Evolutionary conservation across 148 eudicot species (phyloP), one percentile per base, ranked within the genome.

Genomic region (Cornus florida): DNA sequence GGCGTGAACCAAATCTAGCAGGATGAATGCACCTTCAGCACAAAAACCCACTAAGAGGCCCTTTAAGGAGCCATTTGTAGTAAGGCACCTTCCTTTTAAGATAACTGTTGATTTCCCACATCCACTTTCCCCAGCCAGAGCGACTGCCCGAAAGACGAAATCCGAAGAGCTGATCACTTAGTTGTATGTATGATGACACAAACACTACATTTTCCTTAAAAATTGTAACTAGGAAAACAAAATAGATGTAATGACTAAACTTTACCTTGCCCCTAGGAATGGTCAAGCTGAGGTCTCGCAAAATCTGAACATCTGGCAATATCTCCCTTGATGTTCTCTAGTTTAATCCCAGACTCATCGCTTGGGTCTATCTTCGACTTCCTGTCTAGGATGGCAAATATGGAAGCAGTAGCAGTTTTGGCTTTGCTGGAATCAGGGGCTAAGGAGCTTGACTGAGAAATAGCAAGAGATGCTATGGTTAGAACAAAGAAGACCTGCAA

Each of bases 121-220:
- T 59, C 97, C 97, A 79, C 97, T 92, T 78, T 92, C 97, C 67
- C 97, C 97, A 68, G 91, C 97, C 9, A 92, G 77, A 74, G 94
- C 97, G 65, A 92, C 89, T 2, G 90, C 83, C 94, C 90, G 83
- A 19, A 70, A 59, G 31, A 69, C n/a, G 23, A 43, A 22, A 69
- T 41, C 46, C 46, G 5, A 41, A 41, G 46, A 41, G 46, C 46
- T 41, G 46, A 41, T 41, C 46, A 41, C 6, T 41, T 41, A 41
- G 5, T 41, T 41, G 6, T 2, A 20, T 60, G 2, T 60, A 12
- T n/a, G n/a, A 16, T 60, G 66, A 19, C 7, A 16, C 10, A 17
- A 20, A 60, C 1, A 17, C 10, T 0, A 17, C 2, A 0, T 60
- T 60, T 16, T 5, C n/a, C 16, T 17, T 6, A 60, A 60, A 60